Evolutionary conservation across 192 early-diverging fungal genomes (phyloP), one percentile per base, ranked within the genome.

Genomic region (Obelidium mucronatum): DNA sequence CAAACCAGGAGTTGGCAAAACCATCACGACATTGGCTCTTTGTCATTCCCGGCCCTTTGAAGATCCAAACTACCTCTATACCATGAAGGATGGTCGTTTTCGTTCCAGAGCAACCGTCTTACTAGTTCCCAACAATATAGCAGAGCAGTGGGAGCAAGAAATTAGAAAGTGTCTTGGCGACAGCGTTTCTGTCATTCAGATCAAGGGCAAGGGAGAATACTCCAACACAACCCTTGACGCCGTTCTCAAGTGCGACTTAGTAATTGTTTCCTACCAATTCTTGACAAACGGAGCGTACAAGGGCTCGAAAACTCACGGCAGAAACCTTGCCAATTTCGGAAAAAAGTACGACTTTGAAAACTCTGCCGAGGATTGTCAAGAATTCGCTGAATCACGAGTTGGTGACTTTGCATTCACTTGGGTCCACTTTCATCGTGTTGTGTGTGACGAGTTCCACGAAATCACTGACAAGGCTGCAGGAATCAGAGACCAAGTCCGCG

Each of bases 201-300:
- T 76, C 33, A 76, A 76, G 39, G 75, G 75, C 8, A 76, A 76
- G 34, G 6, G 28, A 31, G 22, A 68, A 31, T 68, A 68, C 66
- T 13, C 30, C 15, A 17, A 42, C 4, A 28, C 48, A 15, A 48
- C 40, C 30, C 39, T 40, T n/a, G 13, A 65, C 33, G 5, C 30
- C 4, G 39, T 68, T 33, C 48, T 68, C n/a, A 44, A 68, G 31
- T 28, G 15, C 0, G 66, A 68, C 30, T 28, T 51, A 11, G 11
- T 68, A 17, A 39, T 76, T 42, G 40, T 76, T 30, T 68, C 75
- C 17, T 68, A 76, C 65, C 51, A 76, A 5, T 76, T 76, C 24
- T 48, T 76, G 11, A 34, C 39, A 24, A 76, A 70, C 52, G 66
- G 24, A 13, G n/a, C 37, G 5, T 68, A 51, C 28, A 68, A 35